Evolutionary conservation across 148 eudicot genomes (phyloP), one percentile per base, ranked within the genome.

Genomic region (Silene conica): DNA sequence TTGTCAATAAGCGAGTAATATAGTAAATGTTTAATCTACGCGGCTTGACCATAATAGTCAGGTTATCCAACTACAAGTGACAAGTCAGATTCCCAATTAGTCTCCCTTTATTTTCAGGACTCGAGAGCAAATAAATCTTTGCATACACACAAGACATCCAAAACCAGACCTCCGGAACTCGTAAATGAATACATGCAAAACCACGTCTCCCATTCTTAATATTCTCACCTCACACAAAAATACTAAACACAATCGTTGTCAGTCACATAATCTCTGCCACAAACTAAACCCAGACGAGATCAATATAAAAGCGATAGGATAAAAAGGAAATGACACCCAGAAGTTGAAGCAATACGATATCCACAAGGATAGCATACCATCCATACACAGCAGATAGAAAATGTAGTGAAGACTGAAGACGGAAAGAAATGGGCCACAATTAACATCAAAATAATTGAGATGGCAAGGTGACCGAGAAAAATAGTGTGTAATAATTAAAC

Each of bases 391-490:
- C 43, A 38, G 25, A 52, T 21, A 46, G 8, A 48, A 15, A 38
- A 23, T 21, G 22, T 1, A 62, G 38, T 25, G n/a, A n/a, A n/a
- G n/a, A n/a, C n/a, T n/a, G 9, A 16, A 34, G 12, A 60, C 58
- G 67, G 25, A 16, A 7, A 59, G 16, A 46, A 38, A 52, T 38
- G 10, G 16, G 16, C 43, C 43, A 38, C 43, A 38, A 38, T 38
- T 38, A 11, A 13, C 7, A 8, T 59, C 19, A 68, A 46, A 31
- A 46, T 20, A 15, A 43, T 34, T 23, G 46, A 14, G 38, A 58
- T 15, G 26, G 20, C 65, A 70, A 74, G 10, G 52, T 79, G 82
- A 74, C 82, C 68, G 74, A 74, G 78, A 74, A 75, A 79, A 75
- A 79, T 70, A 74, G 72, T 41, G 75, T 70, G 70, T 69, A 79